Conservation (phyloP, 2,329 filamentous ascomycete genomes). For the Cladorrhinum sp. region DNA sequence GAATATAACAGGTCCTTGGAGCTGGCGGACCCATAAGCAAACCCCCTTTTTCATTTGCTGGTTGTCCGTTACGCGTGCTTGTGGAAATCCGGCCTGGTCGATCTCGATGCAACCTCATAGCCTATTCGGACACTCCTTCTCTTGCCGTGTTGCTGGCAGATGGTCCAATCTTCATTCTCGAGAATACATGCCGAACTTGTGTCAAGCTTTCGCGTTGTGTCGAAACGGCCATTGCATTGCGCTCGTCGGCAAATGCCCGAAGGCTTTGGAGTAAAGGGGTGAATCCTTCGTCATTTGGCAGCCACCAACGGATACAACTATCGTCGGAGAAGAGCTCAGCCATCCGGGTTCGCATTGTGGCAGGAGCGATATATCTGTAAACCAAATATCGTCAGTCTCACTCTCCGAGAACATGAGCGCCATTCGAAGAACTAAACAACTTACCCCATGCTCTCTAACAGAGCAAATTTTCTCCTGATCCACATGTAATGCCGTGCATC, state of each 20-base stretch:
- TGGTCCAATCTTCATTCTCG: conserved; percentile 53
- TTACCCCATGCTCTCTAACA: conserved; percentile 76
- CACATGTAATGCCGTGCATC: conserved; percentile 72
- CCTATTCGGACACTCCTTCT: background rate
- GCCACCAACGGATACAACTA: conserved; percentile 80
- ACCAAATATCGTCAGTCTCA: background rate
- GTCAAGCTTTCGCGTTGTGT: conserved; percentile 63
- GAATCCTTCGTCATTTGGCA: conserved; percentile 76
- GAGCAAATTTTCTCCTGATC: conserved; percentile 74
- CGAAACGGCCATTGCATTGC: conserved; percentile 59
- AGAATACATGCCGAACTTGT: conserved; percentile 73
- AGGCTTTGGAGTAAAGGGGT: conserved; percentile 72
- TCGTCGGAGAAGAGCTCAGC: conserved; percentile 70
- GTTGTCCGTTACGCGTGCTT: background rate
- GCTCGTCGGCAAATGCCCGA: conserved; percentile 76
- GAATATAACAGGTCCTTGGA: background rate
- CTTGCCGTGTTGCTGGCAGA: background rate
- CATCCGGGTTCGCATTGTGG: conserved; percentile 70
- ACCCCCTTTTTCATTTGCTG: background rate
- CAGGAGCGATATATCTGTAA: conserved; percentile 76
- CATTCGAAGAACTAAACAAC: conserved; percentile 32
- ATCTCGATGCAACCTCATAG: background rate
- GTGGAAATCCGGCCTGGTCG: background rate
- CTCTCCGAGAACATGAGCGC: background rate
- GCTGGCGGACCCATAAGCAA: background rate